phyloP scores from a whole-genome alignment of 352 stramenopile species.

The Phytophthora citrophthora region DNA sequence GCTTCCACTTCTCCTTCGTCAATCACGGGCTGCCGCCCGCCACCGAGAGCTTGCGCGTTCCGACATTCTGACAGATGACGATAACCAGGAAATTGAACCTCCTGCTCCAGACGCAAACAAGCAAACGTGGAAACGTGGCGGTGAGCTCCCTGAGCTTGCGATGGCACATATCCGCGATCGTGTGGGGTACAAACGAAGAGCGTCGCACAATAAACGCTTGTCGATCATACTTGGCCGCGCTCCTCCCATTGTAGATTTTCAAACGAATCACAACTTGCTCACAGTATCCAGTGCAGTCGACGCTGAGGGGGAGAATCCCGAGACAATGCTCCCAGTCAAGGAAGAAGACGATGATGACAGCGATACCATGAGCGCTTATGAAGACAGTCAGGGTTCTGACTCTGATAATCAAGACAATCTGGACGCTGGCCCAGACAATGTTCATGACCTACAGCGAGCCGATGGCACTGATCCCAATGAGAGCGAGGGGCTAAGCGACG shows the following conservation, averaged over 20 bases:
- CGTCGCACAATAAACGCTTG: conserved; percentile 20
- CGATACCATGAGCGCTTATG: not conserved
- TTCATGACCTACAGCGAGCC: not conserved
- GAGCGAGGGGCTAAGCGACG: conserved; percentile 20
- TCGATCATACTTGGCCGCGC: conserved; percentile 34
- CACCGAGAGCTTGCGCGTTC: conserved; percentile 8
- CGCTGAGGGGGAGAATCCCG: not conserved
- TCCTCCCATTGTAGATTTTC: not conserved
- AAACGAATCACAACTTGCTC: not conserved
- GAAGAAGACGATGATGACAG: conserved; percentile 18
- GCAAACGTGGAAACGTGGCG: conserved; percentile 39
- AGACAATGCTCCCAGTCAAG: conserved; percentile 14
- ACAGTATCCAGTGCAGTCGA: not conserved
- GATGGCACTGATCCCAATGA: not conserved
- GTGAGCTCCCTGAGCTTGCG: conserved; percentile 24
- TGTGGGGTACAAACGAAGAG: conserved; percentile 15
- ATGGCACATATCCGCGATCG: conserved; percentile 37
- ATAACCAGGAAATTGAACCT: not conserved
- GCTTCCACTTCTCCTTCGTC: conserved; percentile 22
- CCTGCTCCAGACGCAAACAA: conserved; percentile 25
- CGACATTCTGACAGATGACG: conserved; percentile 4
- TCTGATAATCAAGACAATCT: not conserved
- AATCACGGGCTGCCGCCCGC: conserved; percentile 13
- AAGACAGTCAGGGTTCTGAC: not conserved
- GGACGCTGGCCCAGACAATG: conserved; percentile 10